These are phyloP conservation scores for Sequoia sempervirens DNA, from an alignment of 75 land plant species.

Conservation along the genomic window DNA sequence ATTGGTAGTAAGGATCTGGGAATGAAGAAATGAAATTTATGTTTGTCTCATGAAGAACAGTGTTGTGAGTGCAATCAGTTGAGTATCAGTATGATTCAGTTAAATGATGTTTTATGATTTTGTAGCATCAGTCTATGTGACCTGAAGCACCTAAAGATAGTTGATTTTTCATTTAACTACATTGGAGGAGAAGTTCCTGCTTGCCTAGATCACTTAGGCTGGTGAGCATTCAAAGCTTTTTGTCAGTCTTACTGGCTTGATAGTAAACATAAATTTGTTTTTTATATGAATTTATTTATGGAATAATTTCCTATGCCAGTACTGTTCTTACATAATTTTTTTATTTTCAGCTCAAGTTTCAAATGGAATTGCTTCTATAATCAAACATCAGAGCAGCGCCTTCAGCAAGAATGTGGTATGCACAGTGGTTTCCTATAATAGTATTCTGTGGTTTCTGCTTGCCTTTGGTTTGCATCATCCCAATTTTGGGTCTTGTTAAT, in stretches of 20 bases:
- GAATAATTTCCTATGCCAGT: neutral
- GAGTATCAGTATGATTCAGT: neutral
- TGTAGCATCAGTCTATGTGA: constrained; percentile 13
- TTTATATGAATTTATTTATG: neutral
- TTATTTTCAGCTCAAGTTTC: constrained; percentile 1
- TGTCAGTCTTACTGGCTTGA: constrained; percentile 23
- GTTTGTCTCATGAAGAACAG: neutral
- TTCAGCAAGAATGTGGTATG: constrained; percentile 7
- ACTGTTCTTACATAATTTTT: neutral
- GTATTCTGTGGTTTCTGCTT: neutral
- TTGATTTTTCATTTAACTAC: constrained; percentile 2
- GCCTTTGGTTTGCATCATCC: neutral
- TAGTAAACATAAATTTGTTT: constrained; percentile 14
- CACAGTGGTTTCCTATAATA: neutral
- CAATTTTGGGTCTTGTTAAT: neutral
- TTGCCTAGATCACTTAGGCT: constrained; percentile 11
- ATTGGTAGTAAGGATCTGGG: neutral
- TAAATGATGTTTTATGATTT: neutral
- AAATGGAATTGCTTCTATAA: constrained; percentile 2
- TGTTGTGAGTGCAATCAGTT: neutral
- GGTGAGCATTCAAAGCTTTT: neutral
- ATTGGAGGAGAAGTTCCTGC: constrained; percentile 14
- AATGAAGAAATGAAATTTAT: neutral
- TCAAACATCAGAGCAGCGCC: constrained; percentile 1
- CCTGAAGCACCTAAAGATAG: constrained; percentile 11